Percentiles rank a stretch among this genome's conserved stretches.
Evolutionary conservation across 768 basidiomycete species (phyloP).

Genomic region (Sporobolomyces pararoseus): DNA sequence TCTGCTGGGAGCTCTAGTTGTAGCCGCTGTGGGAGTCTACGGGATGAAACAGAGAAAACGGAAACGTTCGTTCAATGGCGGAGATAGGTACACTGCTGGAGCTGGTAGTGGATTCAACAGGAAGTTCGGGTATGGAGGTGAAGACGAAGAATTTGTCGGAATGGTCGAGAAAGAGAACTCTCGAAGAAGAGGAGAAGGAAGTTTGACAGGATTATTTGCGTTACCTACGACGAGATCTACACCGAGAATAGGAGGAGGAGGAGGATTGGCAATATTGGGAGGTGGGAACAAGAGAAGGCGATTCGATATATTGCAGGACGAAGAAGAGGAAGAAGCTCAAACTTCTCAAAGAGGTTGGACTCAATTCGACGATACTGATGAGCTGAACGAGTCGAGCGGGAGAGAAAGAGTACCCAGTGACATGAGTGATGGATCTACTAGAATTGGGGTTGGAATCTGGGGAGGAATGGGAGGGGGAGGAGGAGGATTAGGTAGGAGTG

Average conservation of each 20-base stretch:
- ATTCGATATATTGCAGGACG: slow-evolving; percentile 38
- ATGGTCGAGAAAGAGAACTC: background rate
- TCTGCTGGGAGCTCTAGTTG: slow-evolving; percentile 21
- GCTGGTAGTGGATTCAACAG: background rate
- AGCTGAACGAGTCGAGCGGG: background rate
- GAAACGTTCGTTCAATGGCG: background rate
- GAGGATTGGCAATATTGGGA: background rate
- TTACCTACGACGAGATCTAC: background rate
- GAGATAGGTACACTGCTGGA: background rate
- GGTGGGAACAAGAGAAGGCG: slow-evolving; percentile 4
- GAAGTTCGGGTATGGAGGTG: background rate
- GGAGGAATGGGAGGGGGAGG: slow-evolving; percentile 16
- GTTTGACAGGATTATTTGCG: background rate
- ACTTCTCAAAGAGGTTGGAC: slow-evolving; percentile 1
- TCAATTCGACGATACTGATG: slow-evolving; percentile 19
- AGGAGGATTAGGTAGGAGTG: slow-evolving; percentile 18
- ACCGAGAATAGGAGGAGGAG: background rate
- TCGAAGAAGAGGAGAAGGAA: background rate
- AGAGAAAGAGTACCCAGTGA: background rate
- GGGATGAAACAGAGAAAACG: slow-evolving; percentile 10
- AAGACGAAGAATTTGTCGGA: slow-evolving; percentile 8
- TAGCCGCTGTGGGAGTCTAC: slow-evolving; percentile 11
- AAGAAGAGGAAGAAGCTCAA: slow-evolving; percentile 15
- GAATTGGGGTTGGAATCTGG: slow-evolving; percentile 24
- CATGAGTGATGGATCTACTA: background rate